These are phyloP conservation scores for Monilinia vaccinii-corymbosi DNA, from an alignment of 2,329 filamentous ascomycete species.

Conservation along the genomic window DNA sequence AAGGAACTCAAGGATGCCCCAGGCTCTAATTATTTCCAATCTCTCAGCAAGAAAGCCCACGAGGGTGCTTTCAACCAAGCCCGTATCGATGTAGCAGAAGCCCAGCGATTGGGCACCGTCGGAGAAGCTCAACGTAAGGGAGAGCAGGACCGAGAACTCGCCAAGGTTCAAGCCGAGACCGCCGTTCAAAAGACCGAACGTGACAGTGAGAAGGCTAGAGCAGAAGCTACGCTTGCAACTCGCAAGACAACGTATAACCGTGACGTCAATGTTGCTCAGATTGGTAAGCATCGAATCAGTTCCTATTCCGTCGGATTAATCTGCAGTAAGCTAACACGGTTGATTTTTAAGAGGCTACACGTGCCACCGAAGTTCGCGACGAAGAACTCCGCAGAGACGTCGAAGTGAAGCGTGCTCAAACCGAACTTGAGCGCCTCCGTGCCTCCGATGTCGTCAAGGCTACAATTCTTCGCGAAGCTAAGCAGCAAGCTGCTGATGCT, in stretches of 20 bases:
- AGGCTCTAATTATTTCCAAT: slow-evolving; percentile 74
- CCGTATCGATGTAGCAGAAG: slow-evolving; percentile 55
- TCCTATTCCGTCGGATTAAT: neutral
- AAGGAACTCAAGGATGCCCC: slow-evolving; percentile 81
- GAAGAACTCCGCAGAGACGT: slow-evolving; percentile 74
- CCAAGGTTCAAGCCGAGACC: slow-evolving; percentile 80
- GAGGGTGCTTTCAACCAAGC: slow-evolving; percentile 79
- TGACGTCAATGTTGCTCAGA: slow-evolving; percentile 66
- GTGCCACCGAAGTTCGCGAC: slow-evolving; percentile 65
- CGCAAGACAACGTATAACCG: slow-evolving; percentile 63
- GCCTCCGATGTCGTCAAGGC: slow-evolving; percentile 73
- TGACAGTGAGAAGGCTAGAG: slow-evolving; percentile 70
- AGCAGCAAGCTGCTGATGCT: slow-evolving; percentile 60
- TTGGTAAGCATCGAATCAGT: slow-evolving; percentile 30
- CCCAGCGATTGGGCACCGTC: slow-evolving; percentile 58
- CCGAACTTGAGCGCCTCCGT: slow-evolving; percentile 71
- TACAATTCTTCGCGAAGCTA: slow-evolving; percentile 56
- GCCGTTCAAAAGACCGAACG: slow-evolving; percentile 67
- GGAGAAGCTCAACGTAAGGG: slow-evolving; percentile 72
- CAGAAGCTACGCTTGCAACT: slow-evolving; percentile 67
- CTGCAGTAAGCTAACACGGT: neutral
- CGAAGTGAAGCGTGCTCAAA: slow-evolving; percentile 66
- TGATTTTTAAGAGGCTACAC: slow-evolving; percentile 44
- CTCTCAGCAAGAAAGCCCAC: slow-evolving; percentile 73
- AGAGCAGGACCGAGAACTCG: slow-evolving; percentile 75